Conservation (phyloP, 352 stramenopile species). For the Pythium sp. region DNA sequence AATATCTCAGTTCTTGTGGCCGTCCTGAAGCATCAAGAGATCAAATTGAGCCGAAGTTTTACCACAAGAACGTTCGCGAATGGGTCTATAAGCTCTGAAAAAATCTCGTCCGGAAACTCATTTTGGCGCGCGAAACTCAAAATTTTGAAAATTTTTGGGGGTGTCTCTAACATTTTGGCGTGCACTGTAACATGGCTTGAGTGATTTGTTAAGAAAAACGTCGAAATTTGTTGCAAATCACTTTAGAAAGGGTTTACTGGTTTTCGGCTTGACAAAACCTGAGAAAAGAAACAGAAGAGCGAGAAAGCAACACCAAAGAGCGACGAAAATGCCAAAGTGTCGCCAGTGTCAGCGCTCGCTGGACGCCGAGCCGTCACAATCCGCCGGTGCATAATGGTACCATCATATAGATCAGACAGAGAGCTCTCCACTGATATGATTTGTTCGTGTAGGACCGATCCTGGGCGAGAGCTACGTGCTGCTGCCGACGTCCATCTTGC, state of each 20-base stretch:
- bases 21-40: no score
- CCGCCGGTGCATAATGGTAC: constrained; percentile 24
- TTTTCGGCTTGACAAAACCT: neutral
- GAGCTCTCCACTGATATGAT: neutral
- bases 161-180: no score
- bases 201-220: no score
- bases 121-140: no score
- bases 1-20: no score
- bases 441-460: constrained; percentile 18
- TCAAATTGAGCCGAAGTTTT: no score
- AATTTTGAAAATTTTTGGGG: no score
- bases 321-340: constrained; percentile 17
- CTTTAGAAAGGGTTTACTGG: neutral
- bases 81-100: no score
- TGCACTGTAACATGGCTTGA: no score
- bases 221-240: neutral
- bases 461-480: constrained; percentile 77
- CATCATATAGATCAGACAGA: neutral
- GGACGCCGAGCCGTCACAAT: constrained; percentile 26
- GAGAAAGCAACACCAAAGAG: neutral
- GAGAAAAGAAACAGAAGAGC: constrained; percentile 5
- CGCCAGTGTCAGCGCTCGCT: constrained; percentile 32
- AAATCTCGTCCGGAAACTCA: no score
- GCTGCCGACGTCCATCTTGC: constrained; percentile 55
- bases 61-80: no score